Evolutionary conservation across 2,329 filamentous ascomycete species (phyloP), one percentile per base, ranked within the genome.

Genomic region (Aspergillus intermedius): DNA sequence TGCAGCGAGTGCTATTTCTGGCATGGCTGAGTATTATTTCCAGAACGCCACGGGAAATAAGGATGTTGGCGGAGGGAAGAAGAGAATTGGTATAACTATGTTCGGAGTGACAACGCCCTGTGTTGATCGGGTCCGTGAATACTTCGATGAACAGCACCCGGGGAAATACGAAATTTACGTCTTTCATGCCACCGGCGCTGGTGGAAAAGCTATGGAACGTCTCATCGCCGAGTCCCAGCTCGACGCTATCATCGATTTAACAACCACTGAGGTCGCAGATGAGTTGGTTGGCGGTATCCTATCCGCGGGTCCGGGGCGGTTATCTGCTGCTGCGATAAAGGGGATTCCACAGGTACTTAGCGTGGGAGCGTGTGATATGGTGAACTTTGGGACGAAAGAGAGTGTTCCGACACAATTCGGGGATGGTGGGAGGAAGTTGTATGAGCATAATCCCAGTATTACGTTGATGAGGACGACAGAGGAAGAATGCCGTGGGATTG

Each of bases 21-120:
- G 77, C 0, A 84, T 85, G 75, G 77, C 80, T 0, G 50, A 54
- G 1, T 66, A 73, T 0, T 81, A 80, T 49, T 58, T 21, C 23
- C 8, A 22, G 21, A 13, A n/a, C 46, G 2, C 21, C 42, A 23
- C 25, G 28, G 2, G 3, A 4, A 15, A 5, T 19, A 13, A 22
- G 3, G 40, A 7, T 17, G 35, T 4, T 19, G 9, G 9, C 5
- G 6, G 3, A 30, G n/a, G 6, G 7, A 75, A 73, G 56, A 77
- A 74, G 48, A 69, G 76, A 0, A 71, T 88, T 5, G 84, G 77
- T 0, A 77, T 87, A 21, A 86, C 84, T 2, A 88, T 88, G 84
- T 88, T 87, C 59, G 84, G 85, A 2, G 83, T 88, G 5, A 88
- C 85, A 0, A 88, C 84, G 0, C 82, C 83, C 0, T 79, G 77